A percentile compares a stretch with the other conserved stretches of the same genome.
These are phyloP conservation scores for Francoa sonchifolia DNA, from an alignment of 441 rosid species.

Conservation along the genomic window DNA sequence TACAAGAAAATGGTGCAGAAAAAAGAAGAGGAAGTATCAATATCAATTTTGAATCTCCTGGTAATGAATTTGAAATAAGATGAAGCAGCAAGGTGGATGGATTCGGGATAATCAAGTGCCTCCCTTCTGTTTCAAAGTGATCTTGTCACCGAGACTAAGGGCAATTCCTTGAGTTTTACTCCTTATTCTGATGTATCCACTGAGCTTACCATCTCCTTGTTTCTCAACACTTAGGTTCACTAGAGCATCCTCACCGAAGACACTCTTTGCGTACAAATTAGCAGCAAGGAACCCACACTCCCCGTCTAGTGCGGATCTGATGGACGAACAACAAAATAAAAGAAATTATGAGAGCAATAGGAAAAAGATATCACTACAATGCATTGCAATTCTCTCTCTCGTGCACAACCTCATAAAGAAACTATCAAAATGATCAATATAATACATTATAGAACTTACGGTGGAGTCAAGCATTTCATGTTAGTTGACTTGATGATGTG, in stretches of 20 bases:
- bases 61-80: too few species aligned
- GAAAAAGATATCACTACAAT: not conserved
- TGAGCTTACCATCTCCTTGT: constrained; percentile 56
- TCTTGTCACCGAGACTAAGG: constrained; percentile 88
- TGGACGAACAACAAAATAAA: constrained; percentile 6
- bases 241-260: constrained; percentile 84
- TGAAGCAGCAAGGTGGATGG: not conserved
- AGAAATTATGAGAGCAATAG: too few species aligned
- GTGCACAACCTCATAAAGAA: too few species aligned
- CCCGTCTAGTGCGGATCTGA: constrained; percentile 74
- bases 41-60: too few species aligned
- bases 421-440: too few species aligned
- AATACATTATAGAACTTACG: constrained; percentile 32
- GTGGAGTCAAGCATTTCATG: constrained; percentile 83
- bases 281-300: constrained; percentile 87
- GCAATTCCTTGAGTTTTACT: constrained; percentile 97
- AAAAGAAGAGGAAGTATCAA: too few species aligned
- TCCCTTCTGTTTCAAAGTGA: constrained; percentile 88
- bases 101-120: constrained; percentile 24
- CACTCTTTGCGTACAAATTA: constrained; percentile 84
- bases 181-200: constrained; percentile 85
- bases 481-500: constrained; percentile 76
- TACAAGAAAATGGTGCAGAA: too few species aligned
- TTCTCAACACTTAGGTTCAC: constrained; percentile 78
- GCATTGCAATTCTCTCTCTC: not conserved